These are phyloP conservation scores for Ustilago esculenta DNA, from an alignment of 1,284 basidiomycete species.

Conservation along the genomic window DNA sequence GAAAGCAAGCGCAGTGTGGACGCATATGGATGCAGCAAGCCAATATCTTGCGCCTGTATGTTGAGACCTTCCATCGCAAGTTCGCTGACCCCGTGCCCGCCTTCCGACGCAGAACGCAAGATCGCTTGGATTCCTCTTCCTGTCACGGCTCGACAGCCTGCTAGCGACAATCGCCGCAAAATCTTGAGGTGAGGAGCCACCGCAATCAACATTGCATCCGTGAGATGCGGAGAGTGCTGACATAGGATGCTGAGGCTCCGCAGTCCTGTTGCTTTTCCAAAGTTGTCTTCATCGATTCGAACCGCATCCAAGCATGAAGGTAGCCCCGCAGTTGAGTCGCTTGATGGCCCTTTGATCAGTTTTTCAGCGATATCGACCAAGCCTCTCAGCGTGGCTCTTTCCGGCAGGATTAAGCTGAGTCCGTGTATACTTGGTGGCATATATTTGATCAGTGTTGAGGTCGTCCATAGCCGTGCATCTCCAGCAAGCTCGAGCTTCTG, in stretches of 20 bases:
- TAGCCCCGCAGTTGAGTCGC: background rate
- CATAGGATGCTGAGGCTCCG: conserved; percentile 45
- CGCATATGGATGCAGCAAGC: conserved; percentile 23
- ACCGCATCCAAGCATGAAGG: conserved; percentile 3
- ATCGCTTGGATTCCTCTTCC: conserved; percentile 48
- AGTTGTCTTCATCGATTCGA: background rate
- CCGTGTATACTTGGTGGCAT: conserved; percentile 27
- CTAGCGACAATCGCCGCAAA: conserved; percentile 50
- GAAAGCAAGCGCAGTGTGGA: conserved; percentile 30
- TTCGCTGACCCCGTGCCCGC: conserved; percentile 25
- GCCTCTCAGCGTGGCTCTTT: conserved; percentile 24
- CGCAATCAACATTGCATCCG: conserved; percentile 42
- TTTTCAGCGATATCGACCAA: conserved; percentile 42
- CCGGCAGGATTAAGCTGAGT: conserved; percentile 47
- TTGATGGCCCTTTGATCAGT: background rate
- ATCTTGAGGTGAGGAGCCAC: conserved; percentile 42
- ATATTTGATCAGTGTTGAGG: conserved; percentile 34
- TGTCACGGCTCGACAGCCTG: conserved; percentile 58
- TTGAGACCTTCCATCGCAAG: conserved; percentile 60
- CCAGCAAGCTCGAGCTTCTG: conserved; percentile 57
- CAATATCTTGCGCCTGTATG: conserved; percentile 30
- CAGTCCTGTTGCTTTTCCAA: conserved; percentile 9
- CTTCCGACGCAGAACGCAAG: conserved; percentile 20
- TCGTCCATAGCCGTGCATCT: conserved; percentile 54
- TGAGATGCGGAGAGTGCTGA: conserved; percentile 54